phyloP scores from a whole-genome alignment of 495 filamentous ascomycete species.

The Penicillium odoratum region DNA sequence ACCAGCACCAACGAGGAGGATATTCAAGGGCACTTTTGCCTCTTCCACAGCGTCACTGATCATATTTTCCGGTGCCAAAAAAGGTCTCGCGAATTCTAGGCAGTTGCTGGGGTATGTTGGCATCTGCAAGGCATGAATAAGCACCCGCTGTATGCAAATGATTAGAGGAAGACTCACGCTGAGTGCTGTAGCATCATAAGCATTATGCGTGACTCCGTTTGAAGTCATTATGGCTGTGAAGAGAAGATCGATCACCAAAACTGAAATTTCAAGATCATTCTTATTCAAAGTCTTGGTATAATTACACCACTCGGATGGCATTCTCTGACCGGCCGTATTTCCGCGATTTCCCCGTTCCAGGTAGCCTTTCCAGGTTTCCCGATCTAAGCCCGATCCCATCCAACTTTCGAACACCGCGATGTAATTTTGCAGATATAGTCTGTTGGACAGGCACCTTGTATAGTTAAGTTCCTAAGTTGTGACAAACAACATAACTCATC shows the following conservation, averaged over 20 bases:
- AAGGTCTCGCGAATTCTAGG: conserved; percentile 13
- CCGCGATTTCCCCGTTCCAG: neutral
- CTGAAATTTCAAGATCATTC: neutral
- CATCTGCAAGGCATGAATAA: conserved; percentile 1
- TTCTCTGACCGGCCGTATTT: neutral
- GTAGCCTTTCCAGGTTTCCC: neutral
- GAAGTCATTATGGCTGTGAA: neutral
- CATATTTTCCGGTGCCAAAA: neutral
- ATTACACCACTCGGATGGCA: neutral
- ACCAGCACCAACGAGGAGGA: conserved; percentile 41
- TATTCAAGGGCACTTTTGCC: conserved; percentile 17
- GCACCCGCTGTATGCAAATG: neutral
- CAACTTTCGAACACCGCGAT: neutral
- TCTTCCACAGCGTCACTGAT: neutral
- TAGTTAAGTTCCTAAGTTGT: neutral
- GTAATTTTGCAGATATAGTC: neutral
- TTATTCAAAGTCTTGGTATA: neutral
- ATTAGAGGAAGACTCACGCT: neutral
- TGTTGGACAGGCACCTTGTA: neutral
- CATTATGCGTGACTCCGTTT: neutral
- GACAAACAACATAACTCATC: neutral
- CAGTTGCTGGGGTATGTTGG: conserved; percentile 19
- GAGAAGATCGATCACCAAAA: neutral
- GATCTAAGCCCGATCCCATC: neutral
- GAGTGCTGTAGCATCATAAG: conserved; percentile 4